Evolutionary conservation across 305 asterid genomes (phyloP), one percentile per base, ranked within the genome.

Genomic region (Fraxinus xanthoxyloides): DNA sequence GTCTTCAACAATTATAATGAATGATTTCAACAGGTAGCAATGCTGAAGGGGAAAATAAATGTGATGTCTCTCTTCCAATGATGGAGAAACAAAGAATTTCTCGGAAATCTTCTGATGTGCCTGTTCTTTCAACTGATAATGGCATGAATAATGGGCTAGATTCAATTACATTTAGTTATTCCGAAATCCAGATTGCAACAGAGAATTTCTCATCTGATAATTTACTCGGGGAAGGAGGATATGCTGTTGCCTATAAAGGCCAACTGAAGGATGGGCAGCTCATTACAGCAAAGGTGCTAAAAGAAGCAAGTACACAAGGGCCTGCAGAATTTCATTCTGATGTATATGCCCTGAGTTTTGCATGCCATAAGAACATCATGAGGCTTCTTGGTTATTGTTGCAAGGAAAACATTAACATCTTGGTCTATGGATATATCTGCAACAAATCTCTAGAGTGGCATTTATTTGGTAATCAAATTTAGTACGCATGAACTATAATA

Each of bases 371-470:
- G 86, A 90, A 92, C 79, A 85, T 93, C 5, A 92, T 89, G 82
- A 88, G 89, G 91, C 93, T 93, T 79, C 92, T 93, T 43, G 93
- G 98, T 30, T 90, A 89, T 76, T 91, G 91, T 80, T 56, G 86
- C 85, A 85, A 87, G 84, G 90, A 89, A 79, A 90, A 89, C 56
- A 10, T 81, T 17, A 87, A 84, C 76, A 87, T 92, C 82, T 86
- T 93, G 88, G 92, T 93, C 21, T 91, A 92, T 54, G 98, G 91
- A 86, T 89, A 89, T 61, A 84, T 91, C 82, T 88, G 89, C 87
- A 85, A 89, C 73, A 91, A 81, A 51, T 89, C 98, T 48, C 91
- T 93, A 35, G 92, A 90, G 75, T 90, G 94, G 97, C 94, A 93
- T 88, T 87, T 93, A 78, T 90, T 92, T 46, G 94, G 98, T 93